Percentiles rank a stretch among this genome's conserved stretches.
Evolutionary conservation across 805 yeast genomes (phyloP).

Genomic region (Schizosaccharomyces pombe): DNA sequence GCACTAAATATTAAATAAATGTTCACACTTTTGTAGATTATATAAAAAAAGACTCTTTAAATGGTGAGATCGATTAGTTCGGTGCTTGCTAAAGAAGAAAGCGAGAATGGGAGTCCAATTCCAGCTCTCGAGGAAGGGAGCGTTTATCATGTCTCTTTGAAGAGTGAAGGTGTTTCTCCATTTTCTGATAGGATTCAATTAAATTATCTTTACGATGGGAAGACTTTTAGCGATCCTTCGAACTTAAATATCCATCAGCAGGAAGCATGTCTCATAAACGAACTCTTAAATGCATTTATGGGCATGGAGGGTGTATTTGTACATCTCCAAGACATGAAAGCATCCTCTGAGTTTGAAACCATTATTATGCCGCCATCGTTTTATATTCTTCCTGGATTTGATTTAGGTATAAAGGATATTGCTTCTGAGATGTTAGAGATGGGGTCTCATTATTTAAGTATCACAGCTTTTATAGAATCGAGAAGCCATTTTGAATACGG

Average conservation of each 20-base stretch:
- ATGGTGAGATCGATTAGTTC: too few species aligned
- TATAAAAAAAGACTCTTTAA: too few species aligned
- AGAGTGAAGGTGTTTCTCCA: background rate
- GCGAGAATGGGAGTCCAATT: too few species aligned
- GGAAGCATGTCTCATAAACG: slow-evolving; percentile 50
- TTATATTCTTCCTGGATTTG: slow-evolving; percentile 47
- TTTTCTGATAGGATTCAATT: background rate
- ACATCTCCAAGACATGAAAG: slow-evolving; percentile 36
- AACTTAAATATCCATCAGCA: slow-evolving; percentile 18
- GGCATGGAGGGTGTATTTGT: slow-evolving; percentile 51
- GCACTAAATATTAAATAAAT: too few species aligned
- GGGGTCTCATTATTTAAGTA: slow-evolving; percentile 40
- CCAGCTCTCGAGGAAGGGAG: background rate
- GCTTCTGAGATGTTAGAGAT: slow-evolving; percentile 33
- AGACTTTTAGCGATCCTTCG: background rate
- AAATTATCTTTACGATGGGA: background rate
- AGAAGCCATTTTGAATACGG: slow-evolving; percentile 41
- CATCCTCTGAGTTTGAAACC: slow-evolving; percentile 23
- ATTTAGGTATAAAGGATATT: slow-evolving; percentile 47
- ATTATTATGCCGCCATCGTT: slow-evolving; percentile 48
- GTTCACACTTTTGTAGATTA: too few species aligned
- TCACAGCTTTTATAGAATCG: slow-evolving; percentile 34
- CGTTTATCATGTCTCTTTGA: background rate
- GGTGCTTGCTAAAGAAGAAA: too few species aligned
- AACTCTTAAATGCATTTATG: slow-evolving; percentile 39